Evolutionary conservation across 768 basidiomycete genomes (phyloP).

Genomic region (Lactifluus subvellereus): DNA sequence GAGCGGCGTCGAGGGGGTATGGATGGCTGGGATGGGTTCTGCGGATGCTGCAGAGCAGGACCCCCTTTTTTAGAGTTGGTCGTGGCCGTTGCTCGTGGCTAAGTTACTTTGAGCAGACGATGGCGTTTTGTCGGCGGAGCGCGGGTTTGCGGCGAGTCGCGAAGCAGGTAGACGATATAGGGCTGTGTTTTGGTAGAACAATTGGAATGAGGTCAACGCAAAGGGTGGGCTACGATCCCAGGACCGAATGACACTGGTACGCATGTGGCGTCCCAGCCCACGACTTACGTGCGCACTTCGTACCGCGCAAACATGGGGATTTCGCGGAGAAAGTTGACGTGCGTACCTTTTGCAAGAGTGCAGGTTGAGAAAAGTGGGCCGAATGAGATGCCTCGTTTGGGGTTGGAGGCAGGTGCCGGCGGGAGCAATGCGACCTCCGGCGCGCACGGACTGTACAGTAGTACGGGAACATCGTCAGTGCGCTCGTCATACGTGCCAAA

Average conservation of each 20-base stretch:
- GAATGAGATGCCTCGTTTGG: neutral
- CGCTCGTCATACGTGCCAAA: slow-evolving; percentile 39
- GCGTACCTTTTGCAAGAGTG: slow-evolving; percentile 42
- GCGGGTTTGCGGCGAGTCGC: slow-evolving; percentile 46
- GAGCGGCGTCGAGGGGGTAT: slow-evolving; percentile 4
- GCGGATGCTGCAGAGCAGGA: neutral
- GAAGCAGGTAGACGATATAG: slow-evolving; percentile 55
- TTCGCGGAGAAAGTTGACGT: slow-evolving; percentile 65
- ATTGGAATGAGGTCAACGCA: neutral
- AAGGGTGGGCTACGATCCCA: neutral
- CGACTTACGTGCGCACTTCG: slow-evolving; percentile 53
- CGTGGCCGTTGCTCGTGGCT: neutral
- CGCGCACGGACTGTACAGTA: slow-evolving; percentile 37
- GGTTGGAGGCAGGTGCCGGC: slow-evolving; percentile 31
- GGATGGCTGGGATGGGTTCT: slow-evolving; percentile 9
- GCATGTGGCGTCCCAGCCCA: slow-evolving; percentile 76
- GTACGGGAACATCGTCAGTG: slow-evolving; percentile 47
- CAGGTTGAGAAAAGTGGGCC: neutral
- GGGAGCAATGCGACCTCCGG: slow-evolving; percentile 58
- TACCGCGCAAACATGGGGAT: slow-evolving; percentile 58
- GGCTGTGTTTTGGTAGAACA: slow-evolving; percentile 34
- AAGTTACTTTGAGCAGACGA: slow-evolving; percentile 25
- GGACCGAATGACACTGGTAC: slow-evolving; percentile 34
- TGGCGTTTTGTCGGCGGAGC: slow-evolving; percentile 26
- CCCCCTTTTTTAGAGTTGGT: no score